Evolutionary conservation across 352 stramenopile species (phyloP).

Genomic region (Phytophthora colocasiae): DNA sequence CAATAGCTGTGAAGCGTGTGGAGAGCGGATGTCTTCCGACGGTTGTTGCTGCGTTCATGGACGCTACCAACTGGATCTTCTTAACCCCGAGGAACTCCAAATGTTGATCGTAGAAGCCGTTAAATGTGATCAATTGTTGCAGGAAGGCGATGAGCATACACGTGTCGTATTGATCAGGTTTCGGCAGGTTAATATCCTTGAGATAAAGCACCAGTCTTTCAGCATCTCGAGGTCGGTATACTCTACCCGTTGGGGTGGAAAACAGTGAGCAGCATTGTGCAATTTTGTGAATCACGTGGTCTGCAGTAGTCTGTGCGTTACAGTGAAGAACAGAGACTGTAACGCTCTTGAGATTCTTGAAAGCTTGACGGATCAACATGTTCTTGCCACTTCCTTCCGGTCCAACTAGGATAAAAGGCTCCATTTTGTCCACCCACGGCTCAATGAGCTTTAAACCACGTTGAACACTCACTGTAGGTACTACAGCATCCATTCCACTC

Average conservation of each 20-base stretch:
- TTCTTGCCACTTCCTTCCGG: slow-evolving; percentile 95
- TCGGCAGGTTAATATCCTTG: slow-evolving; percentile 97
- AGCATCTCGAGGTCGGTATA: slow-evolving; percentile 93
- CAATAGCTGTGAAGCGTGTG: slow-evolving; percentile 94
- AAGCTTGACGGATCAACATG: slow-evolving; percentile 94
- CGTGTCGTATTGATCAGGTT: slow-evolving; percentile 95
- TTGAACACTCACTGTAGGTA: slow-evolving; percentile 87
- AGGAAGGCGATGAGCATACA: slow-evolving; percentile 97
- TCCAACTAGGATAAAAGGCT: slow-evolving; percentile 96
- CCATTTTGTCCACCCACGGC: slow-evolving; percentile 93
- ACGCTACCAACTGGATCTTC: slow-evolving; percentile 94
- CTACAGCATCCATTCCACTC: slow-evolving; percentile 43
- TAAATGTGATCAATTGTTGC: slow-evolving; percentile 95
- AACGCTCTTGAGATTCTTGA: slow-evolving; percentile 77
- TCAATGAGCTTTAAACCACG: slow-evolving; percentile 89
- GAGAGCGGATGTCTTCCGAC: slow-evolving; percentile 92
- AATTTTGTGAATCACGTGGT: slow-evolving; percentile 96
- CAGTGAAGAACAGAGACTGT: slow-evolving; percentile 92
- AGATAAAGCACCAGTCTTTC: slow-evolving; percentile 95
- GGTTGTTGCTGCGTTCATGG: slow-evolving; percentile 94
- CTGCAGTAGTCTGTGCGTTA: slow-evolving; percentile 94
- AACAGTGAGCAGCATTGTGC: slow-evolving; percentile 94
- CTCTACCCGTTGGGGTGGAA: slow-evolving; percentile 88
- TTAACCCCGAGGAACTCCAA: slow-evolving; percentile 95
- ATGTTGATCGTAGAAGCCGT: slow-evolving; percentile 96